Evolutionary conservation across 2,329 filamentous ascomycete genomes (phyloP), one percentile per base, ranked within the genome.

Genomic region (Hypoxylon sp.): DNA sequence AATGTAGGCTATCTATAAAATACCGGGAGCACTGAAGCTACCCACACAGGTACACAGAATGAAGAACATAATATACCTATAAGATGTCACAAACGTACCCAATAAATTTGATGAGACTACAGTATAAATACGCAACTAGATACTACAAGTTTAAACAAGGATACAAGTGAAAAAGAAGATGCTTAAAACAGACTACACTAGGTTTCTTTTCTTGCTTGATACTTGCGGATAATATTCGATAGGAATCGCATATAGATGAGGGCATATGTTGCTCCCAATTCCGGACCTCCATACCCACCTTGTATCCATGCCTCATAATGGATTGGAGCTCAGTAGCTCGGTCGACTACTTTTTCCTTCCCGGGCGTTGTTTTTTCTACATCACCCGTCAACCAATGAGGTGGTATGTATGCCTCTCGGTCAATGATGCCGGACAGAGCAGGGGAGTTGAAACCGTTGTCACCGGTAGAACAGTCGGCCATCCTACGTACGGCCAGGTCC

Each of bases 401-500:
- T 14, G 19, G 30, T 9, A 28, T 13, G 28, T 38, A 14, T 30
- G 13, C 51, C 51, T 53, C 19, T 50, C 46, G 53, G 53, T 14
- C 46, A 51, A 11, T 19, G 30, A 25, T 50, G n/a, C 50, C 50
- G 59, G 59, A 49, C 14, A 28, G 53, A n/a, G 49, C 23, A 32
- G 36, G 28, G 49, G 38, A 30, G 28, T 38, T 30, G 48, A 49
- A 65, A 60, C 48, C 48, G 49, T 56, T 60, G 30, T 14, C 56
- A 56, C 50, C n/a, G 34, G 28, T 45, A 38, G 32, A 41, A 32
- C 51, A 38, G 55, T 46, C 34, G 56, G 52, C 51, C 56, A 60
- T 65, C 49, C 34, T 50, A 21, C 34, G 48, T 50, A 21, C 34
- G 48, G 49, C 43, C 28, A 48, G 32, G 13, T 50, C 43, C 51